phyloP scores from a whole-genome alignment of 345 rosid species.

The Erucastrum elatum region DNA sequence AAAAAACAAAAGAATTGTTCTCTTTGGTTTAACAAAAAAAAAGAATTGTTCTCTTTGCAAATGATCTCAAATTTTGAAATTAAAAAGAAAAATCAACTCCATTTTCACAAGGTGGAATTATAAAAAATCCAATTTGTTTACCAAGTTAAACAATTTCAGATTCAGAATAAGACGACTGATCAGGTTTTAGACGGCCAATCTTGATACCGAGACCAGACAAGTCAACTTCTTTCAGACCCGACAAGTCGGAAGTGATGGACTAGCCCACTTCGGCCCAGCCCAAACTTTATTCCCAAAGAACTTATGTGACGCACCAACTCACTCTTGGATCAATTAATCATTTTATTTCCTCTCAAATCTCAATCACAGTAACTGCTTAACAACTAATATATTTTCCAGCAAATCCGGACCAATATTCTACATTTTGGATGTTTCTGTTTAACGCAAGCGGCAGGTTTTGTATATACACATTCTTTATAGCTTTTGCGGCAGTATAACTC shows the following conservation, averaged over 20 bases:
- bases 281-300: neutral
- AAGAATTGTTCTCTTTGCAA: neutral
- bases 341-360: neutral
- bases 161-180: neutral
- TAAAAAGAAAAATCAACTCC: neutral
- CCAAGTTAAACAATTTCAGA: neutral
- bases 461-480: neutral
- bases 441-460: neutral
- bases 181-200: neutral
- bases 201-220: neutral
- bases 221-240: no score
- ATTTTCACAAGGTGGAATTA: neutral
- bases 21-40: neutral
- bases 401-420: conserved; percentile 11
- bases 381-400: neutral
- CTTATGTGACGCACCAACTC: conserved; percentile 1
- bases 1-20: neutral
- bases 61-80: neutral
- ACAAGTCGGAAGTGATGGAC: neutral
- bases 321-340: neutral
- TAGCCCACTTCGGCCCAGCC: neutral
- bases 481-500: neutral
- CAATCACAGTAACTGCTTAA: neutral
- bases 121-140: neutral
- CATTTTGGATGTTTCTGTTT: neutral